Conservation (phyloP, 1,284 basidiomycete species). For the Cutaneotrichosporon daszewskae region DNA sequence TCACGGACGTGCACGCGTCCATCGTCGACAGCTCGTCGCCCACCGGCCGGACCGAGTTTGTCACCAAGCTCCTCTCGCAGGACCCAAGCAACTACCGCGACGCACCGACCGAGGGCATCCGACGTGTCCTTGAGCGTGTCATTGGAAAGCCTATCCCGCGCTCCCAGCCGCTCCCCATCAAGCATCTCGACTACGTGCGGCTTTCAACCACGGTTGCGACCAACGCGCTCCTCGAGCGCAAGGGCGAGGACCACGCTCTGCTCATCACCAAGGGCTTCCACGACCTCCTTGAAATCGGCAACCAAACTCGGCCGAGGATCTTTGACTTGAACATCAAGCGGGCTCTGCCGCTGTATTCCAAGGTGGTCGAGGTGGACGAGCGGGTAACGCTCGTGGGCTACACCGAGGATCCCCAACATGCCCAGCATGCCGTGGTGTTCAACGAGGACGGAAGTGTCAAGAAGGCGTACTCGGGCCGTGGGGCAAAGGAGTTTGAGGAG, state of each 20-base stretch:
- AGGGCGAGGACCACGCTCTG: conserved; percentile 84
- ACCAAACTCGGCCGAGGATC: conserved; percentile 42
- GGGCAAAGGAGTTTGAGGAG: conserved; percentile 12
- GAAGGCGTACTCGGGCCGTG: conserved; percentile 60
- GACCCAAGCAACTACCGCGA: conserved; percentile 80
- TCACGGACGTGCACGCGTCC: conserved; percentile 43
- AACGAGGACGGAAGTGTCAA: conserved; percentile 59
- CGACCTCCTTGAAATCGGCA: conserved; percentile 49
- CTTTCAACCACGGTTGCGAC: conserved; percentile 91
- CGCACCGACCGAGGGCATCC: conserved; percentile 81
- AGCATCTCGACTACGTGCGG: conserved; percentile 78
- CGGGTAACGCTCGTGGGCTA: conserved; percentile 66
- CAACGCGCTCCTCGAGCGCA: conserved; percentile 89
- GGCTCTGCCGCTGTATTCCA: conserved; percentile 48
- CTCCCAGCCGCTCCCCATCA: conserved; percentile 53
- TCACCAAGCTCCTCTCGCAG: conserved; percentile 67
- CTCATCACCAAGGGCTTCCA: conserved; percentile 58
- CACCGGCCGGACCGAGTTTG: conserved; percentile 22
- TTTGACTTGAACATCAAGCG: conserved; percentile 48
- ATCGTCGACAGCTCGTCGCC: conserved; percentile 15
- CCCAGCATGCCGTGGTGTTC: conserved; percentile 69
- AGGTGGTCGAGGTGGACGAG: conserved; percentile 52
- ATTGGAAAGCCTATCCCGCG: conserved; percentile 52
- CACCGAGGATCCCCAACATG: conserved; percentile 76
- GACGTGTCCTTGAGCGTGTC: conserved; percentile 77